These are phyloP conservation scores for Daphne laureola DNA, from an alignment of 441 rosid genomes.

Conservation along the genomic window DNA sequence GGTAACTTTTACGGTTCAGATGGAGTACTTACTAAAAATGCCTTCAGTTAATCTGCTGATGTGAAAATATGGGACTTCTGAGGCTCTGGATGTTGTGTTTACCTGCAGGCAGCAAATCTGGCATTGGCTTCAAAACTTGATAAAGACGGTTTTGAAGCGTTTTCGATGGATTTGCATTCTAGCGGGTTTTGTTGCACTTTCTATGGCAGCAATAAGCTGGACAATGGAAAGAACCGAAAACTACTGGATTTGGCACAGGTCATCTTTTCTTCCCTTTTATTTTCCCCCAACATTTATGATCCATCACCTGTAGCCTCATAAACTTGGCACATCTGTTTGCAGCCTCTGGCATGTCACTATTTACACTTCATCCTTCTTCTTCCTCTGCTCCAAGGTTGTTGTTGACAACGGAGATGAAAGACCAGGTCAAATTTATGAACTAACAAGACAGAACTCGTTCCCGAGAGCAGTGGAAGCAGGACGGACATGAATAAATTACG, in stretches of 20 bases:
- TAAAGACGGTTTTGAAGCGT: conserved; percentile 50
- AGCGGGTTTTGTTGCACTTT: conserved; percentile 56
- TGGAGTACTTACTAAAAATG: too few species aligned
- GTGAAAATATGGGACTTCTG: not conserved
- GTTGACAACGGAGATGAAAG: conserved; percentile 28
- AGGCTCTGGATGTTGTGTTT: not conserved
- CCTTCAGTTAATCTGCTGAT: conserved; percentile 6
- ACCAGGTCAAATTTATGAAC: conserved; percentile 37
- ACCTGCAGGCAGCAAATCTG: conserved; percentile 44
- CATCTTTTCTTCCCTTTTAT: conserved; percentile 1
- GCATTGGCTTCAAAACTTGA: conserved; percentile 45
- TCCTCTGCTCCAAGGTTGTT: conserved; percentile 80
- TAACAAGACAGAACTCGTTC: conserved; percentile 64
- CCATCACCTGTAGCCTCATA: conserved; percentile 9
- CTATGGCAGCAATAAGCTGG: conserved; percentile 85
- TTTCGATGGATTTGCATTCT: conserved; percentile 67
- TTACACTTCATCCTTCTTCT: conserved; percentile 87
- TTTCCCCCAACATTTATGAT: conserved; percentile 12
- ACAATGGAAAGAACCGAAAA: conserved; percentile 70
- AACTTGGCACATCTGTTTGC: conserved; percentile 27
- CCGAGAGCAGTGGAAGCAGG: conserved; percentile 29
- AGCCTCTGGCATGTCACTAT: conserved; percentile 84
- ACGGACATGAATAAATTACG: not conserved
- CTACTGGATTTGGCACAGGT: conserved; percentile 99
- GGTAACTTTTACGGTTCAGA: too few species aligned